Evolutionary conservation across 805 yeast species (phyloP).

Genomic region (Starmerella vaccinii): DNA sequence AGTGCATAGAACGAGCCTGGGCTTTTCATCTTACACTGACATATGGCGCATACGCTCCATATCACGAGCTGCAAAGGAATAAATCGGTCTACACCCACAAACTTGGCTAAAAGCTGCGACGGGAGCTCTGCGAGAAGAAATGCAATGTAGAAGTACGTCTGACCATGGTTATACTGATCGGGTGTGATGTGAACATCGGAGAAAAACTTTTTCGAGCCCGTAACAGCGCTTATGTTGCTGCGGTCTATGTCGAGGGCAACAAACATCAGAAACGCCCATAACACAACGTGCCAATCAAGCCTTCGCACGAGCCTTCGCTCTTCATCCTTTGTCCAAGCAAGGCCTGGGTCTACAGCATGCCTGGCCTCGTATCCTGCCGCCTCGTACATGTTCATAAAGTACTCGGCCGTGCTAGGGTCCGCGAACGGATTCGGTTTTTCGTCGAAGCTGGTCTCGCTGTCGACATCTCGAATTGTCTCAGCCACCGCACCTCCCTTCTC

Average conservation of each 20-base stretch:
- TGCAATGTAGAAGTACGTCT: constrained; percentile 39
- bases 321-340: constrained; percentile 23
- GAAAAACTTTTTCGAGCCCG: constrained; percentile 12
- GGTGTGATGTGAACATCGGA: constrained; percentile 16
- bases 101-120: constrained; percentile 52
- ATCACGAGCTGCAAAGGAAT: constrained; percentile 47
- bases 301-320: constrained; percentile 37
- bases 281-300: constrained; percentile 43
- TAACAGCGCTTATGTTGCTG: constrained; percentile 41
- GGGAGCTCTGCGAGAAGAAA: constrained; percentile 57
- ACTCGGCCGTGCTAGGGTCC: neutral
- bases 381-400: constrained; percentile 9
- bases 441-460: neutral
- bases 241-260: constrained; percentile 48
- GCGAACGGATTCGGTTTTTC: neutral
- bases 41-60: constrained; percentile 49
- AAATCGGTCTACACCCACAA: constrained; percentile 53
- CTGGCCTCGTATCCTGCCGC: constrained; percentile 34
- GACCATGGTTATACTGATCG: constrained; percentile 43
- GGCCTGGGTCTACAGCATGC: constrained; percentile 31
- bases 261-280: constrained; percentile 48
- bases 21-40: constrained; percentile 39
- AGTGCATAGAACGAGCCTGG: constrained; percentile 38
- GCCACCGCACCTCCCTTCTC: neutral
- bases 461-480: neutral